These are phyloP conservation scores for Nakazawaea siamensis DNA, from an alignment of 805 yeast genomes.

Conservation along the genomic window DNA sequence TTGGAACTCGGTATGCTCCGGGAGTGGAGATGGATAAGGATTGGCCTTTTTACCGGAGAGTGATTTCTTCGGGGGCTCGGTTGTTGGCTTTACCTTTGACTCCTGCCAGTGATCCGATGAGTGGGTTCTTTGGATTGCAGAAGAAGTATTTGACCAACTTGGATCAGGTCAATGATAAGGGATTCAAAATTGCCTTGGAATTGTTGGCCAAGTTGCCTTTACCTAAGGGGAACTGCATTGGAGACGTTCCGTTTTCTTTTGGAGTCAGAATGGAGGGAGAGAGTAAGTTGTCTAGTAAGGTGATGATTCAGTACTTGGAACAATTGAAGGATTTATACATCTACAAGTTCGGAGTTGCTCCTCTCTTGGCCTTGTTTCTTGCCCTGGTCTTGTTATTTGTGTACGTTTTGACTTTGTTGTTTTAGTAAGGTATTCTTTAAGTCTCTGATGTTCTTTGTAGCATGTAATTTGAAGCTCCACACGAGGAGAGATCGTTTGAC, in stretches of 20 bases:
- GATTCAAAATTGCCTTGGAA: conserved; percentile 43
- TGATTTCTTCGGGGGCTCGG: conserved; percentile 41
- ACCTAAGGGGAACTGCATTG: conserved; percentile 26
- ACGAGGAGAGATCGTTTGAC: conserved; percentile 36
- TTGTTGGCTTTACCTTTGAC: conserved; percentile 40
- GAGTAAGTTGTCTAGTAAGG: conserved; percentile 39
- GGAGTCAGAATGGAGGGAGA: conserved; percentile 51
- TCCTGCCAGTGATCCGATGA: conserved; percentile 45
- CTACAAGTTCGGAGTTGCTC: conserved; percentile 32
- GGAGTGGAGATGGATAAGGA: conserved; percentile 47
- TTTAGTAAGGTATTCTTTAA: conserved; percentile 17
- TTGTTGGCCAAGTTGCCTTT: conserved; percentile 37
- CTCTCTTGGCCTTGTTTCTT: conserved; percentile 4
- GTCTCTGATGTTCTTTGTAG: conserved; percentile 19
- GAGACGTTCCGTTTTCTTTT: conserved; percentile 41
- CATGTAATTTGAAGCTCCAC: conserved; percentile 27
- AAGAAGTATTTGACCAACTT: conserved; percentile 31
- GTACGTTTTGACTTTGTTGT: conserved; percentile 2
- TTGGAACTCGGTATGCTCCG: conserved; percentile 46
- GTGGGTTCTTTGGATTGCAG: conserved; percentile 44
- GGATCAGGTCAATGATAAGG: conserved; percentile 33
- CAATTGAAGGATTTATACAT: conserved; percentile 38
- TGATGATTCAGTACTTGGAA: conserved; percentile 36
- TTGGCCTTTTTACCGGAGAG: conserved; percentile 44
- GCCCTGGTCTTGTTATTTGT: neutral